Evolutionary conservation across 768 basidiomycete species (phyloP).

Genomic region (Kwoniella newhampshirensis): DNA sequence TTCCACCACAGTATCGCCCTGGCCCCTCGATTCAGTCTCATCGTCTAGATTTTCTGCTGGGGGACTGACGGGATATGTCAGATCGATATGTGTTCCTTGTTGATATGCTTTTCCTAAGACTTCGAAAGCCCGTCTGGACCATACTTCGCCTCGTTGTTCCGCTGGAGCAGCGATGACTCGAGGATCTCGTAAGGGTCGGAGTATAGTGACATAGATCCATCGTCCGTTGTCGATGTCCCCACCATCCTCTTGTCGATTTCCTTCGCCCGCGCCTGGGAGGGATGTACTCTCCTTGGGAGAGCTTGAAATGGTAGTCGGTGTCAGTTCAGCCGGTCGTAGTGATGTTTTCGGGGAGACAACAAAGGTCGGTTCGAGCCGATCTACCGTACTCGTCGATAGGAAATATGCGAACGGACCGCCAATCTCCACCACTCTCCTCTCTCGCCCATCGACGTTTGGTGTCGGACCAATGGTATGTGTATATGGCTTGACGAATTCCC

Average conservation of each 20-base stretch:
- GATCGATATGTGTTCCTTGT: constrained; percentile 67
- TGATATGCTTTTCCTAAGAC: constrained; percentile 72
- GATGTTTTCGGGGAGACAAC: constrained; percentile 72
- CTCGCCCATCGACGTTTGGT: constrained; percentile 10
- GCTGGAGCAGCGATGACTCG: constrained; percentile 24
- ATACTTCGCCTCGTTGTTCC: constrained; percentile 31
- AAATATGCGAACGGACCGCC: constrained; percentile 85
- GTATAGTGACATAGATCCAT: constrained; percentile 70
- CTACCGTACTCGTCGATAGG: constrained; percentile 74
- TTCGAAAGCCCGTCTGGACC: constrained; percentile 56
- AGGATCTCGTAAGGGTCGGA: constrained; percentile 63
- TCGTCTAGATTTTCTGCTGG: constrained; percentile 56
- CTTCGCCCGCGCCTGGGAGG: too few relatives aligned
- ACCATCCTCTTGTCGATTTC: too few relatives aligned
- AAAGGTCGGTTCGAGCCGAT: constrained; percentile 80
- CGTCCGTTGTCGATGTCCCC: too few relatives aligned
- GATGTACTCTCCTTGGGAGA: too few relatives aligned
- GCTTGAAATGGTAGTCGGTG: constrained; percentile 19
- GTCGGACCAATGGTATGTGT: constrained; percentile 22
- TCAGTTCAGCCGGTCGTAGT: constrained; percentile 61
- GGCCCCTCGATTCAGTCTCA: constrained; percentile 55
- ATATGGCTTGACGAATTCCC: constrained; percentile 54
- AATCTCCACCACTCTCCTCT: constrained; percentile 29
- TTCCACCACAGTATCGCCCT: constrained; percentile 65
- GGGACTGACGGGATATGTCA: constrained; percentile 58